Percentiles rank a stretch among this genome's conserved stretches.
Conservation (phyloP, 306 rosid species). For the Malus sieversii region DNA sequence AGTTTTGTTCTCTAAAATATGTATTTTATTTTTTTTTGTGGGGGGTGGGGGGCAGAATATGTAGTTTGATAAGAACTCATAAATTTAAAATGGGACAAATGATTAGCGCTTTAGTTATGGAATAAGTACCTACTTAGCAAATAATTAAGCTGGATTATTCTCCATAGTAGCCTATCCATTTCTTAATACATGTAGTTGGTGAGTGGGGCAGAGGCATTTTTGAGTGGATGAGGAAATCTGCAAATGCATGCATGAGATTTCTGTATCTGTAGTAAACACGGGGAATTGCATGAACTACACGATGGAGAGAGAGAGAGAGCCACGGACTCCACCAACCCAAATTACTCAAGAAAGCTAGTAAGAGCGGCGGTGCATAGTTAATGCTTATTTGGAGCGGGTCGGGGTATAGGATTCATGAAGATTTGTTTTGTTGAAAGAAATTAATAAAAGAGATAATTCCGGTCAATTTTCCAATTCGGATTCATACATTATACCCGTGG, state of each 20-base stretch:
- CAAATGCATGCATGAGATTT: not conserved
- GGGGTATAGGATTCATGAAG: not conserved
- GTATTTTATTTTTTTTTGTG: no score
- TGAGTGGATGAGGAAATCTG: not conserved
- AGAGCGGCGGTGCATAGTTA: conserved; percentile 4
- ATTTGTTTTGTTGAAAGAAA: not conserved
- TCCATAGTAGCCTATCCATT: not conserved
- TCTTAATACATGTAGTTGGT: not conserved
- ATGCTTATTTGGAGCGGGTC: not conserved
- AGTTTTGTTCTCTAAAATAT: no score
- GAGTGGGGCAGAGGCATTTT: not conserved
- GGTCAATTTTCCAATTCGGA: not conserved
- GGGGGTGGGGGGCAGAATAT: no score
- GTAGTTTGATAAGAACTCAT: no score
- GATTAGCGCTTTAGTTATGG: not conserved
- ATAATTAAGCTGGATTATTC: not conserved
- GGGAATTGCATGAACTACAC: not conserved
- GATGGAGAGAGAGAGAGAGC: not conserved
- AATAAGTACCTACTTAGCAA: not conserved
- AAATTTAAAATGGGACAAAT: not conserved
- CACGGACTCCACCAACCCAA: not conserved
- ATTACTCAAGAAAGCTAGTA: not conserved
- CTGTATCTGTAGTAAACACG: not conserved
- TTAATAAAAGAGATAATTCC: not conserved
- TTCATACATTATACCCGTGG: not conserved